Base-by-base conservation (phyloP, 345 rosid species). In the Ceriops zippeliana region DNA sequence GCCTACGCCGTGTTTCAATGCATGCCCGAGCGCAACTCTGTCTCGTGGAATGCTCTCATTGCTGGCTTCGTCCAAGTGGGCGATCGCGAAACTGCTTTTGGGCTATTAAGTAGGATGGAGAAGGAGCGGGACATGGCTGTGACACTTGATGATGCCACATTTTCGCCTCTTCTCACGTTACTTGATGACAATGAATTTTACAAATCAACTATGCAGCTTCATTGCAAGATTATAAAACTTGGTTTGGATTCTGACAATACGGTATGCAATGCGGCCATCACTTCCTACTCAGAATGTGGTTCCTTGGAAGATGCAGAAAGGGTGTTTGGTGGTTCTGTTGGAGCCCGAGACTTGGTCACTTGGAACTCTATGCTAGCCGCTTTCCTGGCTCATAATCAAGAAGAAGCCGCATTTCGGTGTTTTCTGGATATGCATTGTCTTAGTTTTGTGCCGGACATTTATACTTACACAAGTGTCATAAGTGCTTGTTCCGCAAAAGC, bases 311-410 rank as follows among this genome's bases (percentile, higher is more conserved):
- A 88, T 79, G 90, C 87, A 0, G 62, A 81, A 67, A 75, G 79
- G 49, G 84, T 86, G 64, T 90, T 90, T 66, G 85, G 84, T 66
- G 80, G 79, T 59, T 70, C 83, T 61, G 68, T 73, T 74, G 66
- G 68, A 5, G 35, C 53, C 10, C 80, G 74, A 68, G 95, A 90
- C 77, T 75, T 83, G 80, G 89, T 89, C 66, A 75, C 89, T 0
- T 89, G 92, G 95, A 90, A 90, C 64, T 83, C 97, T 3, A 85
- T 86, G 92, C 56, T 90, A 21, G 84, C 86, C 30, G 91, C 87
- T 65, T 87, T 77, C 77, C 73, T 88, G 37, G 74, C 64, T 37
- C 92, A 84, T 67, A 84, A 79, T 70, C 70, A 68, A 68, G 81
- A 77, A 70, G 86, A 80, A n/a, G 74, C 62, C 21, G 95, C 86